Percentiles rank a stretch among this genome's conserved stretches.
These are phyloP conservation scores for Nicotiana knightiana DNA, from an alignment of 257 asterid genomes.

Conservation along the genomic window DNA sequence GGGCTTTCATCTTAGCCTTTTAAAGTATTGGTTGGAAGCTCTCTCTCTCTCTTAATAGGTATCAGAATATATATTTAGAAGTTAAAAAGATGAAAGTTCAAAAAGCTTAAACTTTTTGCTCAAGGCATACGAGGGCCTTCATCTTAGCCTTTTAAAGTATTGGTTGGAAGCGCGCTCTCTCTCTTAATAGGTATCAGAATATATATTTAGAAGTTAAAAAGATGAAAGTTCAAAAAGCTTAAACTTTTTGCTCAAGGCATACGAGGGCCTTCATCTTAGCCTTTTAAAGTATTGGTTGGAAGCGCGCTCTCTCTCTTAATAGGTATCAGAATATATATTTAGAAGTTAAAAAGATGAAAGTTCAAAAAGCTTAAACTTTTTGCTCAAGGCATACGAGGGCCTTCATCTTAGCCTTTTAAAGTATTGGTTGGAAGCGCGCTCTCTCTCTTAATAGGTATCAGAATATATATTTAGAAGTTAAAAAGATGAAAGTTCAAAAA, in stretches of 20 bases:
- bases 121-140: background rate
- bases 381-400: too few species aligned
- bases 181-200: too few species aligned
- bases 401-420: too few species aligned
- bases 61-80: too few species aligned
- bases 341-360: background rate
- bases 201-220: too few species aligned
- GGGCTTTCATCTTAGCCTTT: background rate
- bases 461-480: too few species aligned
- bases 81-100: background rate
- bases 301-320: background rate
- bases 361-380: background rate
- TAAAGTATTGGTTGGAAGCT: background rate
- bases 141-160: background rate
- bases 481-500: too few species aligned
- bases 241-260: background rate
- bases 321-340: too few species aligned
- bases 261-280: background rate
- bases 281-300: background rate
- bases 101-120: background rate
- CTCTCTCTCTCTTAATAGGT: background rate
- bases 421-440: too few species aligned
- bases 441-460: too few species aligned
- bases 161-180: background rate
- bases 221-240: background rate